Percentiles rank a stretch among this genome's conserved stretches.
Conservation (phyloP, 2,329 filamentous ascomycete genomes). For the Hymenoscyphus scutula region DNA sequence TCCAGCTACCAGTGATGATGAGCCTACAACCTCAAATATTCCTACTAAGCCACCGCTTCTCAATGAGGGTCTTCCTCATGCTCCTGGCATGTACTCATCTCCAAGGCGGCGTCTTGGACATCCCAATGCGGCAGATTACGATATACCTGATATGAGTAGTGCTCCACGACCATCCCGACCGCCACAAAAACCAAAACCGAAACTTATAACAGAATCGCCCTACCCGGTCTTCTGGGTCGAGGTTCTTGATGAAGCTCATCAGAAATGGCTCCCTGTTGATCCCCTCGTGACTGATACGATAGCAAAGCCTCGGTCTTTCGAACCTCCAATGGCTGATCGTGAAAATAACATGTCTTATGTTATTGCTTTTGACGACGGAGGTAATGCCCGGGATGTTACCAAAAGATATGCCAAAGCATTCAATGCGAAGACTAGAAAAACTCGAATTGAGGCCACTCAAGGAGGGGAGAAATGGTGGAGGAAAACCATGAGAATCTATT, state of each 20-base stretch:
- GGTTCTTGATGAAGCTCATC: slow-evolving; percentile 77
- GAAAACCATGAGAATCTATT: slow-evolving; percentile 49
- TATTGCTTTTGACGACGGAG: slow-evolving; percentile 79
- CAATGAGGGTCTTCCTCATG: slow-evolving; percentile 10
- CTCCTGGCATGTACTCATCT: slow-evolving; percentile 20
- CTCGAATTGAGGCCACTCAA: slow-evolving; percentile 68
- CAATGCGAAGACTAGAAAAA: slow-evolving; percentile 82
- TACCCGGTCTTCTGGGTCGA: slow-evolving; percentile 95
- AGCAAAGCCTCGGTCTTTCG: slow-evolving; percentile 71
- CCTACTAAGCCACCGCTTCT: slow-evolving; percentile 12
- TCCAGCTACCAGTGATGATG: slow-evolving; percentile 35
- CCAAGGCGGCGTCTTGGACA: slow-evolving; percentile 36
- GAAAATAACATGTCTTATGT: slow-evolving; percentile 80
- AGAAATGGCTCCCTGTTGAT: slow-evolving; percentile 91
- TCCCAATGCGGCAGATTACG: slow-evolving; percentile 48
- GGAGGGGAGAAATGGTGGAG: slow-evolving; percentile 53
- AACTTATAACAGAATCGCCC: slow-evolving; percentile 63
- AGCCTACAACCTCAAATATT: slow-evolving; percentile 13
- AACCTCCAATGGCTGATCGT: slow-evolving; percentile 76
- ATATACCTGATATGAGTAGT: slow-evolving; percentile 44
- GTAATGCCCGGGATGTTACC: slow-evolving; percentile 79
- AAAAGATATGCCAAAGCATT: slow-evolving; percentile 83
- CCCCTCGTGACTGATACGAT: slow-evolving; percentile 78
- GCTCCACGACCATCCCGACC: slow-evolving; percentile 36
- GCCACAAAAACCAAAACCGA: slow-evolving; percentile 35